Conservation (phyloP, 495 filamentous ascomycete species). For the Stereocaulon alpinum region DNA sequence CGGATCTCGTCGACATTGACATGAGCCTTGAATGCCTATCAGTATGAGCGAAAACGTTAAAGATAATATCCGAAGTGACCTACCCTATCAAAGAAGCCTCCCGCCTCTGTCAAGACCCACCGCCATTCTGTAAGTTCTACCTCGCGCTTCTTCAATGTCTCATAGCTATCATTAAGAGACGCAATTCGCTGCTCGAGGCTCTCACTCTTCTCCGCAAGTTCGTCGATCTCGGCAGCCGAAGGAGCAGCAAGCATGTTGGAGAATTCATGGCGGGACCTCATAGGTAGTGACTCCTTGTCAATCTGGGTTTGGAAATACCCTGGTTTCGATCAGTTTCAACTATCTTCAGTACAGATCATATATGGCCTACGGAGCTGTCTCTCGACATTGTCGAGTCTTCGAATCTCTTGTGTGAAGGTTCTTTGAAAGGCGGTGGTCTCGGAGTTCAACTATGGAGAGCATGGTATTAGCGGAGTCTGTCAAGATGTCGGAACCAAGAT, state of each 20-base stretch:
- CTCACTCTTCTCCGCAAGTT: conserved; percentile 82
- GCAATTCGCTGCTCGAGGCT: conserved; percentile 83
- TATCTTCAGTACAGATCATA: conserved; percentile 6
- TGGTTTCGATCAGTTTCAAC: conserved; percentile 24
- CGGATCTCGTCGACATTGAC: conserved; percentile 95
- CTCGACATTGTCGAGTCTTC: conserved; percentile 94
- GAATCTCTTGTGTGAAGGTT: conserved; percentile 95
- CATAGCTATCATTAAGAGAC: conserved; percentile 92
- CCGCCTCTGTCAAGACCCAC: conserved; percentile 91
- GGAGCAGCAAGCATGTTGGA: conserved; percentile 74
- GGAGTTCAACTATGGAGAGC: conserved; percentile 62
- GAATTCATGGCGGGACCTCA: conserved; percentile 78
- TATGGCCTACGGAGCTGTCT: conserved; percentile 74
- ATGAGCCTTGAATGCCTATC: conserved; percentile 49
- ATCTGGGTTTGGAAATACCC: conserved; percentile 92
- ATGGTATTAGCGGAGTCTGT: conserved; percentile 4
- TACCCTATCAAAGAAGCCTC: conserved; percentile 88
- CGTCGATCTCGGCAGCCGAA: conserved; percentile 86
- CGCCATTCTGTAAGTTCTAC: conserved; percentile 96
- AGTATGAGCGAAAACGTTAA: conserved; percentile 14
- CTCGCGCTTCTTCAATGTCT: conserved; percentile 94
- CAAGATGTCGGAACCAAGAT: background rate
- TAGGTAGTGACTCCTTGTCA: conserved; percentile 76
- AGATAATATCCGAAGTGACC: conserved; percentile 14
- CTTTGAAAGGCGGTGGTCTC: conserved; percentile 90